phyloP scores from a whole-genome alignment of 495 filamentous ascomycete genomes.

The Aspergillus wentii region DNA sequence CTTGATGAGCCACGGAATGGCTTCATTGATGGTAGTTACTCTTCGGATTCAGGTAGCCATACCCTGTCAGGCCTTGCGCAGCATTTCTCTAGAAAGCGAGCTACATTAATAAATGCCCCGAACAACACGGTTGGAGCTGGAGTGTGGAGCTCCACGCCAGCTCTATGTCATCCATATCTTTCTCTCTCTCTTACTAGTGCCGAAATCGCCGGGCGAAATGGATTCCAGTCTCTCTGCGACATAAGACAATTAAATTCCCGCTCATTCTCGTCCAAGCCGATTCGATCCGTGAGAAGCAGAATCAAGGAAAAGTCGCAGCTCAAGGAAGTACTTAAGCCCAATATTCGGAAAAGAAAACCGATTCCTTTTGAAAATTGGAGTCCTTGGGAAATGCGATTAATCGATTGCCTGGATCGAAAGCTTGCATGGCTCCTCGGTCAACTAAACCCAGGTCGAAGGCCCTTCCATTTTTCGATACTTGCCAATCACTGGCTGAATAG shows the following conservation, averaged over 20 bases:
- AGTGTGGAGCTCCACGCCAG: too few species aligned
- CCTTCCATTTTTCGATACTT: conserved; percentile 38
- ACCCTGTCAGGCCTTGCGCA: neutral
- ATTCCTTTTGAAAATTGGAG: conserved; percentile 12
- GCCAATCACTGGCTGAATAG: conserved; percentile 42
- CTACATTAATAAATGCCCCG: too few species aligned
- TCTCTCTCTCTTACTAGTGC: too few species aligned
- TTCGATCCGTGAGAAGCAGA: too few species aligned
- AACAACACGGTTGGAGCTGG: too few species aligned
- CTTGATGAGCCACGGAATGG: neutral
- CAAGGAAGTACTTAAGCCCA: neutral
- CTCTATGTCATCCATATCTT: too few species aligned
- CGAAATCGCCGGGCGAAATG: too few species aligned
- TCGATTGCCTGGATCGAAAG: conserved; percentile 32
- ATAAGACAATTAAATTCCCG: too few species aligned
- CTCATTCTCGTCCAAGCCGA: too few species aligned
- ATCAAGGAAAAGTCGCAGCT: neutral
- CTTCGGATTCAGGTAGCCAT: neutral
- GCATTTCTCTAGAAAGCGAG: neutral
- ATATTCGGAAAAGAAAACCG: neutral
- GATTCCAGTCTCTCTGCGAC: too few species aligned
- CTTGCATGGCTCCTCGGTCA: conserved; percentile 36
- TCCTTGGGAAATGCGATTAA: conserved; percentile 33
- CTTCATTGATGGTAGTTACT: neutral
- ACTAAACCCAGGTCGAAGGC: conserved; percentile 33